Conservation (phyloP, 2,329 filamentous ascomycete species). For the Fusarium lyarnte region DNA sequence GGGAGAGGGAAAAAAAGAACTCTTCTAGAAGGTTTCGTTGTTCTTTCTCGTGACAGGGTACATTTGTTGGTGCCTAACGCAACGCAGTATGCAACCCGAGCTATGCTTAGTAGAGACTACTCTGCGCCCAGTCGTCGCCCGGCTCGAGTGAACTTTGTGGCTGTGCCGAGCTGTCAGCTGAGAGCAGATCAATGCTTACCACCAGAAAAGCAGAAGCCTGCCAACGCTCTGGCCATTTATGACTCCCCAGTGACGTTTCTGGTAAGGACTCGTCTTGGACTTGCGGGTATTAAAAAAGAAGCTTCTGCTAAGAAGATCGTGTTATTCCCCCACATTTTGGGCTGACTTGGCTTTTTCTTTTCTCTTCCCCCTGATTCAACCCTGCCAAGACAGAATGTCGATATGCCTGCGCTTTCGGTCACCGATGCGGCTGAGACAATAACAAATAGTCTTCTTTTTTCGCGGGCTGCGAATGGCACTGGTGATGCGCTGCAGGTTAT, state of each 20-base stretch:
- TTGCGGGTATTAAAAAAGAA: background rate
- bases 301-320: background rate
- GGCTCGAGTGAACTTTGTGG: slow-evolving; percentile 8
- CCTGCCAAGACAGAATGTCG: slow-evolving; percentile 11
- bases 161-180: slow-evolving; percentile 22
- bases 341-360: background rate
- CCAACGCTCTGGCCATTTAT: background rate
- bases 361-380: background rate
- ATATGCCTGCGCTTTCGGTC: slow-evolving; percentile 11
- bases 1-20: background rate
- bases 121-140: background rate
- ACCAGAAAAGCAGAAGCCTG: slow-evolving; percentile 19
- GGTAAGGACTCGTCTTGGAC: background rate
- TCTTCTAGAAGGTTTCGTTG: slow-evolving; percentile 15
- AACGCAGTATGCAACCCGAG: background rate
- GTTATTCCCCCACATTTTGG: slow-evolving; percentile 1
- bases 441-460: background rate
- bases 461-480: background rate
- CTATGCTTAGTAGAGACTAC: background rate
- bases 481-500: slow-evolving; percentile 53
- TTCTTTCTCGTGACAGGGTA: background rate
- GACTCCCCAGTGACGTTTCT: background rate
- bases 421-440: background rate
- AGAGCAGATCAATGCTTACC: background rate
- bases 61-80: slow-evolving; percentile 18